Evolutionary conservation across 2,329 filamentous ascomycete species (phyloP).

Genomic region (Aulographum hederae): DNA sequence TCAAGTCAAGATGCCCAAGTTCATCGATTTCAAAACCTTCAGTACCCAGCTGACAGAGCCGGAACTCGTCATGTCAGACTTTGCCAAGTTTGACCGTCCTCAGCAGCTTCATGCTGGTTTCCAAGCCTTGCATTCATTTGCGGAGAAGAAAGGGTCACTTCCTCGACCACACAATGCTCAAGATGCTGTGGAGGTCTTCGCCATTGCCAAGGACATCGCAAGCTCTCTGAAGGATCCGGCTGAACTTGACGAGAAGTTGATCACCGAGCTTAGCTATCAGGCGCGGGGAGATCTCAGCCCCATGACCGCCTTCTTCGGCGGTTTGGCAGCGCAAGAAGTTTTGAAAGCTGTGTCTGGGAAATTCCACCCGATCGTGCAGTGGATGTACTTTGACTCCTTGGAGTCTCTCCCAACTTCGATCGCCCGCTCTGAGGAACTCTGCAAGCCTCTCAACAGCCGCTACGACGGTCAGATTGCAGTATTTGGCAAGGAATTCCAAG

Average conservation of each 20-base stretch:
- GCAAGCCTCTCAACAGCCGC: conserved; percentile 65
- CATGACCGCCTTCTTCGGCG: conserved; percentile 90
- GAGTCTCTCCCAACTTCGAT: conserved; percentile 71
- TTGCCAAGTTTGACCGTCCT: conserved; percentile 92
- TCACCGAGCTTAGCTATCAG: conserved; percentile 88
- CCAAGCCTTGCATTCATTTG: conserved; percentile 80
- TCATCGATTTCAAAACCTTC: conserved; percentile 73
- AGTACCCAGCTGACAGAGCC: conserved; percentile 65
- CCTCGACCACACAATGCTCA: conserved; percentile 70
- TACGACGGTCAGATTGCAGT: conserved; percentile 98
- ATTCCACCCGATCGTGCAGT: conserved; percentile 89
- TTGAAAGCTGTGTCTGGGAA: conserved; percentile 96
- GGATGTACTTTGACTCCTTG: conserved; percentile 95
- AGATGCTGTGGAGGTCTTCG: conserved; percentile 64
- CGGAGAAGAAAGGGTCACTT: conserved; percentile 52
- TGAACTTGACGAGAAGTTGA: conserved; percentile 79
- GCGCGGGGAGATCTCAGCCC: conserved; percentile 78
- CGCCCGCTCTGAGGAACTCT: conserved; percentile 66
- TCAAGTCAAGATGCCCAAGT: conserved; percentile 97
- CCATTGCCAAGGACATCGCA: conserved; percentile 57
- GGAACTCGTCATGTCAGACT: conserved; percentile 83
- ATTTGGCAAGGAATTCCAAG: conserved; percentile 82
- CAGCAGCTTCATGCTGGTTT: conserved; percentile 82
- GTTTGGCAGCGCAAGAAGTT: conserved; percentile 82
- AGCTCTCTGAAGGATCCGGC: conserved; percentile 47